Percentiles rank a stretch among this genome's conserved stretches.
These are phyloP conservation scores for Podaxis carcinomalis DNA, from an alignment of 768 basidiomycete species.

Conservation along the genomic window DNA sequence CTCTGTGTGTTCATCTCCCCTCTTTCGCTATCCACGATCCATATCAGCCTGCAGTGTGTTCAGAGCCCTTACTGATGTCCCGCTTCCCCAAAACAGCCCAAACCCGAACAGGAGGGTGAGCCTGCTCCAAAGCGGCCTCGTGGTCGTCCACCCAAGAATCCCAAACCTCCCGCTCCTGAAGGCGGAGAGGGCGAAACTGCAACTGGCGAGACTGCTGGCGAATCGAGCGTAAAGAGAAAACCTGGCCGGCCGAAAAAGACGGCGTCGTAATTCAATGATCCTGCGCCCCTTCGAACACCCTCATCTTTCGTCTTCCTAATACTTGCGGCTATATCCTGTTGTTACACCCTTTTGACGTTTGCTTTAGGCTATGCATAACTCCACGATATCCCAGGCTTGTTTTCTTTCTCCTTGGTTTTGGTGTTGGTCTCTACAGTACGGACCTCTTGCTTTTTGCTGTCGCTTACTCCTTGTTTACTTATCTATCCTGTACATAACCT, in stretches of 20 bases:
- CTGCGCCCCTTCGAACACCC: conserved; percentile 15
- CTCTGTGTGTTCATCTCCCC: conserved; percentile 18
- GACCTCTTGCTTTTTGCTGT: conserved; percentile 22
- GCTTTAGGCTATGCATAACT: conserved; percentile 12
- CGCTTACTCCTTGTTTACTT: conserved; percentile 27
- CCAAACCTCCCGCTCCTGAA: conserved; percentile 42
- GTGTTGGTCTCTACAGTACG: conserved; percentile 22
- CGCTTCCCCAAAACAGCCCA: conserved; percentile 28
- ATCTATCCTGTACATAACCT: conserved; percentile 33
- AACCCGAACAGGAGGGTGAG: conserved; percentile 44
- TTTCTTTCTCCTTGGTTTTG: conserved; percentile 24
- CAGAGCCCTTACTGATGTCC: conserved; percentile 16
- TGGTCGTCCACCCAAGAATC: conserved; percentile 70
- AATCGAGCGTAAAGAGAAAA: conserved; percentile 60
- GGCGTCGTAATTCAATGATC: conserved; percentile 17
- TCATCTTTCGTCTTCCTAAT: conserved; percentile 21
- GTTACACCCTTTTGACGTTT: conserved; percentile 11
- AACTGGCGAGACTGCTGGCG: conserved; percentile 34
- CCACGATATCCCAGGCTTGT: conserved; percentile 13
- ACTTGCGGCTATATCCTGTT: conserved; percentile 20
- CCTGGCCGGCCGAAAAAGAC: conserved; percentile 70
- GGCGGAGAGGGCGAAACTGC: conserved; percentile 24
- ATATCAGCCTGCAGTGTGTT: conserved; percentile 13
- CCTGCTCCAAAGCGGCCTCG: conserved; percentile 61
- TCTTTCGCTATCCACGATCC: conserved; percentile 5